phyloP scores from a whole-genome alignment of 164 flowering plant genomes.

The Magnolia kwangsiensis region DNA sequence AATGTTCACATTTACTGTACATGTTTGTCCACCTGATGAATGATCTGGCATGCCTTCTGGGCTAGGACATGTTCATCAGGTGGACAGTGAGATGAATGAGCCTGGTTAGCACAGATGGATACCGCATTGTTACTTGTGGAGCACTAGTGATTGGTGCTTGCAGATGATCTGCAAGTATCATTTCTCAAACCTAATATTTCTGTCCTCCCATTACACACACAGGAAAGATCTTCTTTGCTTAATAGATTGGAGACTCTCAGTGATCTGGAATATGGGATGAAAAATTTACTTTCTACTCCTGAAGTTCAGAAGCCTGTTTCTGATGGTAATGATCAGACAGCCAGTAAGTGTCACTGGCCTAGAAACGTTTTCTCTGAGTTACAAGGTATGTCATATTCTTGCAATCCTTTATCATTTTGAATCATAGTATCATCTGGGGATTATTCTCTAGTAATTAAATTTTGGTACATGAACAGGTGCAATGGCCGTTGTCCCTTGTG shows the following conservation, averaged over 20 bases:
- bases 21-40: no score
- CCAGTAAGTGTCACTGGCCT: constrained; percentile 78
- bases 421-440: background rate
- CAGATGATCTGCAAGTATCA: no score
- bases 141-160: no score
- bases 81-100: no score
- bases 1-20: no score
- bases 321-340: constrained; percentile 43
- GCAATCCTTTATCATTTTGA: no score
- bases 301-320: constrained; percentile 30
- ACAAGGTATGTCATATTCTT: constrained; percentile 56
- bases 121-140: no score
- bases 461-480: constrained; percentile 45
- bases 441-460: background rate
- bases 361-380: constrained; percentile 86
- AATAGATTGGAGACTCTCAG: constrained; percentile 61
- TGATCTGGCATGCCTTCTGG: no score
- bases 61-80: no score
- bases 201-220: constrained; percentile 6
- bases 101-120: no score
- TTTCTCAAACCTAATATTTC: background rate
- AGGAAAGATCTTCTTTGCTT: constrained; percentile 81
- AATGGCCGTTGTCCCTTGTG: constrained; percentile 90
- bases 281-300: constrained; percentile 1
- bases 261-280: constrained; percentile 31